Percentiles rank a stretch among this genome's conserved stretches.
These are phyloP conservation scores for Ustilago cynodontis DNA, from an alignment of 1,284 basidiomycete species.

Conservation along the genomic window DNA sequence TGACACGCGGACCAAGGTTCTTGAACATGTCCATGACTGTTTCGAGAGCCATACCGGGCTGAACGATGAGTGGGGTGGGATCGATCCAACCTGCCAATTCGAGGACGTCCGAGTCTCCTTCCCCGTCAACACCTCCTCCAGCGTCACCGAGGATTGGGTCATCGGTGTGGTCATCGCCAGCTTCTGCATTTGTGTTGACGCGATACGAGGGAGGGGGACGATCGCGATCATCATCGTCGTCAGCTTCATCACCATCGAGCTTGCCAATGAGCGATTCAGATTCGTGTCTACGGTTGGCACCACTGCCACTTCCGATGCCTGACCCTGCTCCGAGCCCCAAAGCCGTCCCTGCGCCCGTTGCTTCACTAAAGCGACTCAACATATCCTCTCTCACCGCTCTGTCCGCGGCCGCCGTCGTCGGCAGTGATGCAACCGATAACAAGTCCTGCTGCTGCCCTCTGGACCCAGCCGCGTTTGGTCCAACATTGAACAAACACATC, in stretches of 20 bases:
- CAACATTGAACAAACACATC: slow-evolving; percentile 59
- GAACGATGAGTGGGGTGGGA: slow-evolving; percentile 90
- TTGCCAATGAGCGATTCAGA: slow-evolving; percentile 41
- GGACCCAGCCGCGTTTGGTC: slow-evolving; percentile 14
- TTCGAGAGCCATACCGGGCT: slow-evolving; percentile 91
- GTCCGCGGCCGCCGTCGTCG: slow-evolving; percentile 43
- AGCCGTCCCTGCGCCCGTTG: slow-evolving; percentile 16
- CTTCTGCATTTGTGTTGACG: not conserved
- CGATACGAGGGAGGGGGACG: slow-evolving; percentile 7
- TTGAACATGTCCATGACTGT: slow-evolving; percentile 84
- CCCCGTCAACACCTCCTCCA: slow-evolving; percentile 52
- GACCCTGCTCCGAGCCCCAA: slow-evolving; percentile 15
- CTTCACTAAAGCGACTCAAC: slow-evolving; percentile 36
- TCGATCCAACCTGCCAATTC: slow-evolving; percentile 66
- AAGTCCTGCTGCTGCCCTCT: slow-evolving; percentile 32
- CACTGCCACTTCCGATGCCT: slow-evolving; percentile 4
- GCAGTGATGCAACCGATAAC: slow-evolving; percentile 28
- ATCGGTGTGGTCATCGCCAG: slow-evolving; percentile 8
- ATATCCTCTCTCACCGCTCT: slow-evolving; percentile 36
- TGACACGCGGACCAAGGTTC: slow-evolving; percentile 81
- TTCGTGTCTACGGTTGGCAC: slow-evolving; percentile 22
- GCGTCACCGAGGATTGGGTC: slow-evolving; percentile 45
- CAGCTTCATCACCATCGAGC: slow-evolving; percentile 21
- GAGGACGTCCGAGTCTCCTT: slow-evolving; percentile 51
- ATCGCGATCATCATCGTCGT: slow-evolving; percentile 20